A percentile compares a stretch with the other conserved stretches of the same genome.
These are phyloP conservation scores for Amphibolis antarctica DNA, from an alignment of 106 monocot genomes.

Conservation along the genomic window DNA sequence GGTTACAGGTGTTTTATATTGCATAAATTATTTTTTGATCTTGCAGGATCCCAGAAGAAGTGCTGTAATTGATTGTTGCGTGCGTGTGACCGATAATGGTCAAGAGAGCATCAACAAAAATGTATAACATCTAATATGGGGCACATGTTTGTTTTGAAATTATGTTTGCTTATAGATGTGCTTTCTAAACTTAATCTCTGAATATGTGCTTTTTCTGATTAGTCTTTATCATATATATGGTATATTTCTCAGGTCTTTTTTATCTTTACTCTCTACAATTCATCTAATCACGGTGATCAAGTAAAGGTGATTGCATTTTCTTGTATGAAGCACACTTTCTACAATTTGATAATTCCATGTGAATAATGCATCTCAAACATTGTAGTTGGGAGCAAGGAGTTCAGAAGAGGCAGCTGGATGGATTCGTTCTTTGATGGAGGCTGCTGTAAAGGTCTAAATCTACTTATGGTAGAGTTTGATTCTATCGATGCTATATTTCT, in stretches of 20 bases:
- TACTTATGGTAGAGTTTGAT: background rate
- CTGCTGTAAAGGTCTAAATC: slow-evolving; percentile 8
- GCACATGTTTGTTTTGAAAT: background rate
- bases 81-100: slow-evolving; percentile 76
- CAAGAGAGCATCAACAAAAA: slow-evolving; percentile 66
- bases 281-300: slow-evolving; percentile 62
- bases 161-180: background rate
- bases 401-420: slow-evolving; percentile 91
- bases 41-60: slow-evolving; percentile 69
- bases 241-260: slow-evolving; percentile 55
- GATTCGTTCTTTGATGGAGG: slow-evolving; percentile 53
- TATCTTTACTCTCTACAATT: slow-evolving; percentile 72
- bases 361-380: background rate
- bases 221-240: background rate
- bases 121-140: slow-evolving; percentile 20
- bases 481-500: background rate
- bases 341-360: background rate
- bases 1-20: too few relatives aligned
- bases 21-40: background rate
- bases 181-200: background rate
- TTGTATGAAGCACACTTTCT: background rate
- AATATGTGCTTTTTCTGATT: background rate
- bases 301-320: slow-evolving; percentile 42
- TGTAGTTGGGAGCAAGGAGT: slow-evolving; percentile 88
- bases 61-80: slow-evolving; percentile 65